Evolutionary conservation across 768 basidiomycete genomes (phyloP).

Genomic region (Hydnomerulius pinastri): DNA sequence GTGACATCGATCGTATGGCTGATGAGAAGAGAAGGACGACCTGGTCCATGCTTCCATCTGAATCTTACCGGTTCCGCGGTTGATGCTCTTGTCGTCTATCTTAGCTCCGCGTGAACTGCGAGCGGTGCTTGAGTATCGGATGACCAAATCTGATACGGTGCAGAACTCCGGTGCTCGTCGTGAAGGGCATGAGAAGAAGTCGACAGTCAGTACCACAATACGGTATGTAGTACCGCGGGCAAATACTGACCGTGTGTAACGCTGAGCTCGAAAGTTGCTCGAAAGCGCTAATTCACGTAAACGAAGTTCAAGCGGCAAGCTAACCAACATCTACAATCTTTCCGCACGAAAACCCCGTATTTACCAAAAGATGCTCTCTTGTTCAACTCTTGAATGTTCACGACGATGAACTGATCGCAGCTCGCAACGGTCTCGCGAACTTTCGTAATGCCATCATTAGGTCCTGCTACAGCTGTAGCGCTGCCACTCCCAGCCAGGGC

Average conservation of each 20-base stretch:
- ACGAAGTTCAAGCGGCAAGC: too few relatives aligned
- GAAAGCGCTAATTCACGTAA: too few relatives aligned
- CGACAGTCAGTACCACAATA: background rate
- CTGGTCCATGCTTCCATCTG: background rate
- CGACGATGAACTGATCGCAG: too few relatives aligned
- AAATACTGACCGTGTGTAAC: background rate
- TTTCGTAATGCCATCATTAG: too few relatives aligned
- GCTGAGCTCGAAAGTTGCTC: background rate
- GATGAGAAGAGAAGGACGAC: background rate
- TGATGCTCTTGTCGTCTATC: background rate
- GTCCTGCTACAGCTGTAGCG: too few relatives aligned
- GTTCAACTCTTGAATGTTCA: too few relatives aligned
- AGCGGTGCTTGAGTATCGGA: background rate
- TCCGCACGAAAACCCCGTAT: too few relatives aligned
- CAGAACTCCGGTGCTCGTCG: background rate
- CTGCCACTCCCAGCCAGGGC: too few relatives aligned
- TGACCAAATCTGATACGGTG: background rate
- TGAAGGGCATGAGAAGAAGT: background rate
- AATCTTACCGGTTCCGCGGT: conserved; percentile 35
- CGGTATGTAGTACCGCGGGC: too few relatives aligned
- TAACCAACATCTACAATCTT: too few relatives aligned
- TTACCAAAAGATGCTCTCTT: too few relatives aligned
- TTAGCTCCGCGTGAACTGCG: background rate
- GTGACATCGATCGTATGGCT: background rate
- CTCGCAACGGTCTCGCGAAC: too few relatives aligned